A percentile compares a stretch with the other conserved stretches of the same genome.
These are phyloP conservation scores for Inosperma sp. DNA, from an alignment of 768 basidiomycete genomes.

Conservation along the genomic window DNA sequence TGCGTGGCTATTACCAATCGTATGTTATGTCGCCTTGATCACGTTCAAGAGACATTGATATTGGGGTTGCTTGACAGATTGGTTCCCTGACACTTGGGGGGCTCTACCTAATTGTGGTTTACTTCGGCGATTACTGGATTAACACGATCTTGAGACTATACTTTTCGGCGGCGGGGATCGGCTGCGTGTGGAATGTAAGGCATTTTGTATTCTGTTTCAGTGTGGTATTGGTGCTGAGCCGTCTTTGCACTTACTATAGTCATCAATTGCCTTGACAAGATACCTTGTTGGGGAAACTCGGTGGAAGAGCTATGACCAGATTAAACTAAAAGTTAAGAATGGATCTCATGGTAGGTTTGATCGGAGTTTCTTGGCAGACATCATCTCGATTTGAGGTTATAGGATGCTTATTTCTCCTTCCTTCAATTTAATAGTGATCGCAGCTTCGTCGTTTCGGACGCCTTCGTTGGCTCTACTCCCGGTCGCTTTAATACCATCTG, in stretches of 20 bases:
- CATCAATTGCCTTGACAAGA: constrained; percentile 46
- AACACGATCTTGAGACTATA: constrained; percentile 78
- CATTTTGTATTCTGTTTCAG: constrained; percentile 3
- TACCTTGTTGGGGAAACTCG: constrained; percentile 44
- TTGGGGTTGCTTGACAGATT: constrained; percentile 38
- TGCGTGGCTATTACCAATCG: constrained; percentile 73
- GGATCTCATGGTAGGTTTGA: constrained; percentile 40
- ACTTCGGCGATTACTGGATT: constrained; percentile 75
- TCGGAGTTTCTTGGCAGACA: constrained; percentile 4
- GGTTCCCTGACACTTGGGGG: constrained; percentile 68
- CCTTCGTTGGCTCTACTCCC: constrained; percentile 55
- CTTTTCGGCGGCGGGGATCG: constrained; percentile 60
- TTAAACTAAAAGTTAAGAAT: constrained; percentile 41
- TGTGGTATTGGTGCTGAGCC: constrained; percentile 9
- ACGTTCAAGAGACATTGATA: constrained; percentile 1
- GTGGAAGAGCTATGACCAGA: constrained; percentile 57
- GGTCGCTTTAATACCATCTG: constrained; percentile 58
- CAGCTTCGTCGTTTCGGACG: constrained; percentile 48
- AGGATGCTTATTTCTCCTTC: neutral
- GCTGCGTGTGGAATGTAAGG: constrained; percentile 65
- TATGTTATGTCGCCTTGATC: constrained; percentile 32
- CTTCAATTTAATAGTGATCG: constrained; percentile 23
- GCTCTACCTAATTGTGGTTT: constrained; percentile 67
- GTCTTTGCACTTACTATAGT: constrained; percentile 30
- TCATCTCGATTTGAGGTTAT: neutral